phyloP scores from a whole-genome alignment of 1,284 basidiomycete species.

The Cryptococcus sp. region DNA sequence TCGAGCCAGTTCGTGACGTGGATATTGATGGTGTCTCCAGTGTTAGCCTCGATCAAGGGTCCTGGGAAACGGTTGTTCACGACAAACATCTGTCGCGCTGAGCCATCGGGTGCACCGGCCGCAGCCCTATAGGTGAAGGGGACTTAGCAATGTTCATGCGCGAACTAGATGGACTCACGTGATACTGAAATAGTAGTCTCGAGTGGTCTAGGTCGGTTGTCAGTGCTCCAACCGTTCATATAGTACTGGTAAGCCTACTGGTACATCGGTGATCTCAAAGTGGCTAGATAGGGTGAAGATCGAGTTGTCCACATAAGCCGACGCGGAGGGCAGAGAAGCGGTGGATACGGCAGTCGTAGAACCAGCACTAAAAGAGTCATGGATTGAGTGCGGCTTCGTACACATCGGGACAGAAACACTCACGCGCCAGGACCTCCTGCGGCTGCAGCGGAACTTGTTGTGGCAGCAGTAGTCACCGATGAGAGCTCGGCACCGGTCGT shows the following conservation, averaged over 20 bases:
- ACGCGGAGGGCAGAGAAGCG: constrained; percentile 2
- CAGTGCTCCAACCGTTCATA: background rate
- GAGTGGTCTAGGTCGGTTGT: constrained; percentile 4
- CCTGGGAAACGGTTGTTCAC: constrained; percentile 31
- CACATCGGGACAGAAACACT: too few relatives aligned
- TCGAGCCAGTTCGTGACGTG: constrained; percentile 35
- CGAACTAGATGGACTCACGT: constrained; percentile 6
- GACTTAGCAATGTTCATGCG: background rate
- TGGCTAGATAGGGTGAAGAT: constrained; percentile 17
- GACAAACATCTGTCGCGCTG: constrained; percentile 22
- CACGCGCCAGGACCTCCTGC: too few relatives aligned
- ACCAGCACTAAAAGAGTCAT: background rate
- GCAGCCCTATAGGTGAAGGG: constrained; percentile 1
- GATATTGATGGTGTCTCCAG: constrained; percentile 36
- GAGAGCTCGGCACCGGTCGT: too few relatives aligned
- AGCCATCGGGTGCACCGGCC: constrained; percentile 25
- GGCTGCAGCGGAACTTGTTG: too few relatives aligned
- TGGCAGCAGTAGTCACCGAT: too few relatives aligned
- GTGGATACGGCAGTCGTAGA: background rate
- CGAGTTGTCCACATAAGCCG: constrained; percentile 5
- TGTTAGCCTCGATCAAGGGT: constrained; percentile 39
- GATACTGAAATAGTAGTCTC: constrained; percentile 19
- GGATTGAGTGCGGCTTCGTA: too few relatives aligned
- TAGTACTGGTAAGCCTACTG: constrained; percentile 8
- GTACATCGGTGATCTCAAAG: constrained; percentile 19